These are phyloP conservation scores for Fonsecaea pugnacius DNA, from an alignment of 2,329 filamentous ascomycete genomes.

Conservation along the genomic window DNA sequence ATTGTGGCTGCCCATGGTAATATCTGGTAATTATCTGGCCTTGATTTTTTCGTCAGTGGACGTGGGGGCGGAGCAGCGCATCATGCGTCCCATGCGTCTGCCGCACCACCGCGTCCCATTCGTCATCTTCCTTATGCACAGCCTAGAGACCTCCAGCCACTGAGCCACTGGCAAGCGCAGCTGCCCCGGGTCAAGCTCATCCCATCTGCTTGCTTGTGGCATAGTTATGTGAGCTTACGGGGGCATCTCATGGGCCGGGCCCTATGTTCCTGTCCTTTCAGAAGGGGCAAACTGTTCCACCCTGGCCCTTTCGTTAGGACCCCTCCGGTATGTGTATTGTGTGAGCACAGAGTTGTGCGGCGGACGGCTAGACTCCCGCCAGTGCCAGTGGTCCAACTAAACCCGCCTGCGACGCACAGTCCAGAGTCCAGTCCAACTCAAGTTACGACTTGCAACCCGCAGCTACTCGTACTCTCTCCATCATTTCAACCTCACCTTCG, in stretches of 20 bases:
- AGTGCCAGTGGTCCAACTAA: conserved; percentile 5
- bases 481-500: conserved; percentile 12
- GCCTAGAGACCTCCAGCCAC: conserved; percentile 22
- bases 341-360: conserved; percentile 1
- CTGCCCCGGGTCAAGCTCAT: conserved; percentile 14
- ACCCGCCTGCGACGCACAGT: conserved; percentile 16
- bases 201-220: conserved; percentile 12
- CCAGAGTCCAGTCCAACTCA: conserved; percentile 4
- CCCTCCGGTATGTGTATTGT: conserved; percentile 4
- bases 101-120: conserved; percentile 7
- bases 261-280: conserved; percentile 11
- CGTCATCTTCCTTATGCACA: conserved; percentile 27
- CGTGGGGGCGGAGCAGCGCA: conserved; percentile 17
- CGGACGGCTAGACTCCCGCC: conserved; percentile 8
- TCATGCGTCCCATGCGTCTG: conserved; percentile 5
- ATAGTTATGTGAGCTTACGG: conserved; percentile 19
- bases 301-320: conserved; percentile 5
- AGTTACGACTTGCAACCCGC: conserved; percentile 4
- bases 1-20: background rate
- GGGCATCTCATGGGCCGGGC: conserved; percentile 15
- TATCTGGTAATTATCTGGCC: conserved; percentile 3
- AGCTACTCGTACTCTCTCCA: conserved; percentile 4
- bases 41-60: conserved; percentile 9
- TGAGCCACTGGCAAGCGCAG: conserved; percentile 19
- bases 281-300: background rate